phyloP scores from a whole-genome alignment of 2,329 filamentous ascomycete species.

The Ambrosiella cleistominuta region DNA sequence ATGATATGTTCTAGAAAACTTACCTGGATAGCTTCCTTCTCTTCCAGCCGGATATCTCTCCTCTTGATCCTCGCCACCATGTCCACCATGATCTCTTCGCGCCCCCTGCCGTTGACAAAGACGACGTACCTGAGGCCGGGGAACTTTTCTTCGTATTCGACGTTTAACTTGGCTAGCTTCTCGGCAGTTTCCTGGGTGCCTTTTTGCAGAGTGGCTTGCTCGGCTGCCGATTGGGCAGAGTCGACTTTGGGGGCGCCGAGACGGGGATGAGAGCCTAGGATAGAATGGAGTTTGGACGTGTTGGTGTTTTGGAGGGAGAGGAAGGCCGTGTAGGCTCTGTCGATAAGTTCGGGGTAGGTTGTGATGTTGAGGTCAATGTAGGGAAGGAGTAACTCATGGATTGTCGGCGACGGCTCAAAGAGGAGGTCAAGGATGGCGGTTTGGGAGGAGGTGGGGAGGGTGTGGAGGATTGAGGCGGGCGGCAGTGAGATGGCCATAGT shows the following conservation, averaged over 20 bases:
- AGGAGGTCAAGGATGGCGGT: conserved; percentile 52
- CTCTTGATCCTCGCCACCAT: conserved; percentile 59
- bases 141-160: conserved; percentile 62
- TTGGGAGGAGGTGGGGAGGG: conserved; percentile 36
- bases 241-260: conserved; percentile 67
- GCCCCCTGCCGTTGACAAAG: conserved; percentile 69
- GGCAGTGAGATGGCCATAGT: too few species aligned
- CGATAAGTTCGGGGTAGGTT: conserved; percentile 13
- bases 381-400: conserved; percentile 56
- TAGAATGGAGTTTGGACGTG: conserved; percentile 39
- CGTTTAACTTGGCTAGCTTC: conserved; percentile 47
- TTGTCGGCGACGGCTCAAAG: conserved; percentile 63
- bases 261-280: conserved; percentile 67
- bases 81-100: conserved; percentile 61
- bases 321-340: conserved; percentile 46
- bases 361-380: conserved; percentile 51
- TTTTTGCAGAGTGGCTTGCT: conserved; percentile 59
- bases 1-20: conserved; percentile 14
- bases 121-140: conserved; percentile 77
- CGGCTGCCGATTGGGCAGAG: conserved; percentile 62
- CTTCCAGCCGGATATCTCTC: conserved; percentile 48
- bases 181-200: conserved; percentile 38
- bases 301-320: conserved; percentile 35
- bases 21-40: conserved; percentile 58
- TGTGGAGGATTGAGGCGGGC: conserved; percentile 26